Evolutionary conservation across 2,329 filamentous ascomycete species (phyloP).

Genomic region (Pyrenophora teres): DNA sequence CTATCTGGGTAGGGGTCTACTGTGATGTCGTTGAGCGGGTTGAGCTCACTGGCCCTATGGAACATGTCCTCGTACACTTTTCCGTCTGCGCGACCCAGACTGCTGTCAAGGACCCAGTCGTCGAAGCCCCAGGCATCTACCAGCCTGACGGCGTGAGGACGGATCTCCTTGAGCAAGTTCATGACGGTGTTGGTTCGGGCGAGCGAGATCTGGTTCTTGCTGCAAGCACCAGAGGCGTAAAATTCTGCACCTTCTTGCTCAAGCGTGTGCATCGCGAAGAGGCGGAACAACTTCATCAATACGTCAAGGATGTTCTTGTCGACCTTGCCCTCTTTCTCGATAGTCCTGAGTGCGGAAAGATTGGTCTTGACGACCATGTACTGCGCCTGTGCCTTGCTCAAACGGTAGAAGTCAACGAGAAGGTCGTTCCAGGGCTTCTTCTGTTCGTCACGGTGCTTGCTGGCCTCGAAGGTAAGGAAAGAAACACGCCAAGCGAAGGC

Average conservation of each 20-base stretch:
- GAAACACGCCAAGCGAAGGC: constrained; percentile 78
- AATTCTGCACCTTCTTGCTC: constrained; percentile 73
- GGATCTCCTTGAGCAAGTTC: constrained; percentile 70
- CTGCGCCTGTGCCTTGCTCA: constrained; percentile 75
- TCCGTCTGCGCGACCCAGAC: constrained; percentile 71
- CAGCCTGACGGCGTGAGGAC: constrained; percentile 72
- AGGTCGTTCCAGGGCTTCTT: constrained; percentile 77
- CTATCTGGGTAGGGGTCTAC: constrained; percentile 74
- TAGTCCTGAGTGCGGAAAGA: constrained; percentile 68
- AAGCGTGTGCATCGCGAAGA: constrained; percentile 68
- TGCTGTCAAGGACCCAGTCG: constrained; percentile 77
- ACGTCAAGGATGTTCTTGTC: constrained; percentile 62
- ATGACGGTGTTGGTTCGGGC: constrained; percentile 70
- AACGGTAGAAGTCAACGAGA: constrained; percentile 76
- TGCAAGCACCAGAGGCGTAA: constrained; percentile 71
- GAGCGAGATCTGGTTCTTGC: constrained; percentile 73
- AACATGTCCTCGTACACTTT: constrained; percentile 81
- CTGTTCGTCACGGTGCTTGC: constrained; percentile 74
- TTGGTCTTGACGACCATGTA: constrained; percentile 81
- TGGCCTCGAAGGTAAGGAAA: constrained; percentile 74
- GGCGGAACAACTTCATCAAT: constrained; percentile 69
- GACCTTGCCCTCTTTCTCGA: constrained; percentile 58
- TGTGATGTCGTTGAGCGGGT: constrained; percentile 72
- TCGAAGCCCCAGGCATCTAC: constrained; percentile 78
- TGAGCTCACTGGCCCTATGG: constrained; percentile 70